Conservation (phyloP, 805 yeast species). For the Zygosaccharomyces rouxii region DNA sequence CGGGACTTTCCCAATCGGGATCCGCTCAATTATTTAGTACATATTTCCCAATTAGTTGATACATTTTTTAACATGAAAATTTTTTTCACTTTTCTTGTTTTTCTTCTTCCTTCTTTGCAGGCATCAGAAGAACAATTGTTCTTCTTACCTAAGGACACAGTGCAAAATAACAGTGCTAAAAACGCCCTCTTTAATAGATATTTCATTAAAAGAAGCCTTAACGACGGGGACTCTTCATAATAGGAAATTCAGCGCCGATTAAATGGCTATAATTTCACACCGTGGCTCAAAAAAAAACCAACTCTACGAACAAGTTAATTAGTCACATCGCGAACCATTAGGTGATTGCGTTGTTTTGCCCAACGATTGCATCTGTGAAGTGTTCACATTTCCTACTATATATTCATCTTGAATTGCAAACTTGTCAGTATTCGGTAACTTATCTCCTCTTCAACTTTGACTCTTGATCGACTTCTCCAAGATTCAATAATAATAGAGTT, state of each 20-base stretch:
- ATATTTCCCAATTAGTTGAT: not conserved
- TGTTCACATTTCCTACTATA: not conserved
- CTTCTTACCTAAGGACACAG: no score
- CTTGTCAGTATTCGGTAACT: constrained; percentile 2
- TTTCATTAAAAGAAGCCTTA: no score
- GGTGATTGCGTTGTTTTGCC: constrained; percentile 2
- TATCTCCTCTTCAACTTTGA: not conserved
- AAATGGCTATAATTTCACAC: not conserved
- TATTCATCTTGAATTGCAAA: constrained; percentile 3
- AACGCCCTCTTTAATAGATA: no score
- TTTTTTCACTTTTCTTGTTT: not conserved
- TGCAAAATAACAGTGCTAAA: no score
- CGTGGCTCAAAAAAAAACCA: not conserved
- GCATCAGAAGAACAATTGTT: no score
- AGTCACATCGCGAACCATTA: constrained; percentile 4
- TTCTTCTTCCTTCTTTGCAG: no score
- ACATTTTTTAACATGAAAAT: not conserved
- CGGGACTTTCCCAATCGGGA: not conserved
- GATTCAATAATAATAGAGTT: not conserved
- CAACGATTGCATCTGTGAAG: not conserved
- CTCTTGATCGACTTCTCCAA: not conserved
- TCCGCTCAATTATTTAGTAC: not conserved
- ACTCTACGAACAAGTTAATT: not conserved
- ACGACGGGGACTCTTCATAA: no score
- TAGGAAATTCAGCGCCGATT: not conserved